Evolutionary conservation across 2,329 filamentous ascomycete genomes (phyloP).

Genomic region (Colletotrichum sidae): DNA sequence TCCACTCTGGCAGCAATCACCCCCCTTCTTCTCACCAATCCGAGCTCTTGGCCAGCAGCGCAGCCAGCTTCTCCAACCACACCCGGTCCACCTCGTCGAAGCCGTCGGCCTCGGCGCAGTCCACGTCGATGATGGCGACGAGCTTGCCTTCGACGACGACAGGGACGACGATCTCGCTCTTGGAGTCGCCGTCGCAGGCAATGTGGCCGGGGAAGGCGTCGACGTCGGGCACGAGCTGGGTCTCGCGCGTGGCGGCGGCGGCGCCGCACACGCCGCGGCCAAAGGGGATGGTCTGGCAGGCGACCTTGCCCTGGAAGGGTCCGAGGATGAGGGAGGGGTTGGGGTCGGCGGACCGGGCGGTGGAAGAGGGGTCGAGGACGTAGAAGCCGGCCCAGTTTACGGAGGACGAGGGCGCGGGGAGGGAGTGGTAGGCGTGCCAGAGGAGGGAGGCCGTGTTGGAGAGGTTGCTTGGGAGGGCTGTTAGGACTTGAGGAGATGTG

Average conservation of each 20-base stretch:
- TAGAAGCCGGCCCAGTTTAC: slow-evolving; percentile 90
- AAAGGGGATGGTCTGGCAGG: slow-evolving; percentile 82
- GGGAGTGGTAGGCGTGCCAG: slow-evolving; percentile 83
- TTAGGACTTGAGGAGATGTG: not conserved
- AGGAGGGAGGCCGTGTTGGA: slow-evolving; percentile 80
- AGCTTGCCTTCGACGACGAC: slow-evolving; percentile 64
- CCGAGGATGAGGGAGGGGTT: slow-evolving; percentile 75
- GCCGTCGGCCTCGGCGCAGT: slow-evolving; percentile 75
- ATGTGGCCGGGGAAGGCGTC: slow-evolving; percentile 83
- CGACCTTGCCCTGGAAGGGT: slow-evolving; percentile 83
- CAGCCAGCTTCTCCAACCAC: slow-evolving; percentile 75
- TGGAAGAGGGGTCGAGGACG: slow-evolving; percentile 64
- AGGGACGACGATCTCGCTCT: slow-evolving; percentile 86
- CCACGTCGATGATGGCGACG: slow-evolving; percentile 83
- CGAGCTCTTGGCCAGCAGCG: slow-evolving; percentile 68
- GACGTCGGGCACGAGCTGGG: slow-evolving; percentile 78
- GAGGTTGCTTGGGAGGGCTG: slow-evolving; percentile 69
- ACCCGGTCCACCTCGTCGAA: slow-evolving; percentile 76
- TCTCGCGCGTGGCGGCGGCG: slow-evolving; percentile 69
- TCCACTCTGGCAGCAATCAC: not conserved
- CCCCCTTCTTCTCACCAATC: slow-evolving; percentile 65
- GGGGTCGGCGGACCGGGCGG: slow-evolving; percentile 41
- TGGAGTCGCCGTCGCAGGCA: slow-evolving; percentile 80
- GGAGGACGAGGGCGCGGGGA: slow-evolving; percentile 71
- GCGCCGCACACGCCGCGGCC: slow-evolving; percentile 81